Percentiles rank a stretch among this genome's conserved stretches.
Evolutionary conservation across 148 eudicot species (phyloP).

Genomic region (Mesembryanthemum crystallinum): DNA sequence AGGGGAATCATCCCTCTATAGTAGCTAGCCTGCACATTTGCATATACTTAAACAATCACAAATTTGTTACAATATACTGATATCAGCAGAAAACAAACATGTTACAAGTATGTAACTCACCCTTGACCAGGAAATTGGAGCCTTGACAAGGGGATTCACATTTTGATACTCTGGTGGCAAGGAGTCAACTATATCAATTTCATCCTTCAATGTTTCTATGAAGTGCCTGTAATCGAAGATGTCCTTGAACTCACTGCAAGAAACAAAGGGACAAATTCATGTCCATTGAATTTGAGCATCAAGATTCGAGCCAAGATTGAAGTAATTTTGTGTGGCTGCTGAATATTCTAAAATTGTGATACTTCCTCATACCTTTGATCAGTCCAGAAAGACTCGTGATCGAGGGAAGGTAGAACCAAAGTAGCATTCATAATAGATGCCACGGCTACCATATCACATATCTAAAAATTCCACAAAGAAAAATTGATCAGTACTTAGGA

Average conservation of each 20-base stretch:
- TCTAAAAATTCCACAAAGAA: conserved; percentile 26
- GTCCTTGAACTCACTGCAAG: conserved; percentile 52
- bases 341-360: neutral
- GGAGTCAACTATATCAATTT: conserved; percentile 45
- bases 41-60: neutral
- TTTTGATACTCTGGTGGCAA: conserved; percentile 35
- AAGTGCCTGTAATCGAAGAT: conserved; percentile 55
- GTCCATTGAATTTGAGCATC: neutral
- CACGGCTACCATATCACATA: conserved; percentile 56
- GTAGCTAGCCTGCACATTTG: conserved; percentile 32
- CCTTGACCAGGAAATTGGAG: conserved; percentile 58
- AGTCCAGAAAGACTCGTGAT: conserved; percentile 56
- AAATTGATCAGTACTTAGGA: neutral
- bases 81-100: too few species aligned
- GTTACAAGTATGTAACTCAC: conserved; percentile 10
- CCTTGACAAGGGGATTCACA: conserved; percentile 30
- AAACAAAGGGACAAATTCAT: neutral
- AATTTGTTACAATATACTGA: too few species aligned
- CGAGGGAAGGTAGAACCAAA: conserved; percentile 52
- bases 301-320: neutral
- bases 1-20: conserved; percentile 30
- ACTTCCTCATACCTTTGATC: conserved; percentile 39
- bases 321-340: too few species aligned
- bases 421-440: conserved; percentile 53
- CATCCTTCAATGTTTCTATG: conserved; percentile 31